A percentile compares a stretch with the other conserved stretches of the same genome.
Evolutionary conservation across 441 rosid genomes (phyloP).

Genomic region (Brassica hybrid): DNA sequence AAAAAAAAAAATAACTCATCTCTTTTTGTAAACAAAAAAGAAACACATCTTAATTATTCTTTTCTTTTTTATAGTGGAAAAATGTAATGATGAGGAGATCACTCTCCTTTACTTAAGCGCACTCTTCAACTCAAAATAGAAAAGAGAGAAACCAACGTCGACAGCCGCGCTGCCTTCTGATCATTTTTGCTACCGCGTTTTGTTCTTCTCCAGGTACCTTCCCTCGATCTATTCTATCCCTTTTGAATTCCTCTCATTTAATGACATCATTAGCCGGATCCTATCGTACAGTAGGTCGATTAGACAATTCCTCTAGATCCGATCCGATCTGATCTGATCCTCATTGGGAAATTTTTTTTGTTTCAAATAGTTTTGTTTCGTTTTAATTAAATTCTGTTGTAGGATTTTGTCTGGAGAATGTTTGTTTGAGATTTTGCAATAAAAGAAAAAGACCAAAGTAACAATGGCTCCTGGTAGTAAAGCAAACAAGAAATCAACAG

Average conservation of each 20-base stretch:
- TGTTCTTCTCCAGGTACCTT: background rate
- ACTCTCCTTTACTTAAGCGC: background rate
- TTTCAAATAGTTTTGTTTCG: background rate
- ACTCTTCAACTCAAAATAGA: constrained; percentile 1
- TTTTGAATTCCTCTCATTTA: background rate
- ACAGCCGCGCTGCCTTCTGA: background rate
- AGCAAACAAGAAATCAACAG: background rate
- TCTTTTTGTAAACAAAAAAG: too few relatives aligned
- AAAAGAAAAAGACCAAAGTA: background rate
- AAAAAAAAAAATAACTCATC: too few relatives aligned
- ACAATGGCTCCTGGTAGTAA: constrained; percentile 8
- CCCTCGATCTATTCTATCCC: background rate
- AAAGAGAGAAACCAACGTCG: background rate
- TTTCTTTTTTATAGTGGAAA: background rate
- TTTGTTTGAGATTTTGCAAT: background rate
- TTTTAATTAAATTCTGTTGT: background rate
- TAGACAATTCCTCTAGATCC: background rate
- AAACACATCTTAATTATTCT: background rate
- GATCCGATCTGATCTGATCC: background rate
- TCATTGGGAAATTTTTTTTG: background rate
- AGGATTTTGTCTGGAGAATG: constrained; percentile 8
- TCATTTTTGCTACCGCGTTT: background rate
- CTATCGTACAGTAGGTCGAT: background rate
- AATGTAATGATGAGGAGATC: constrained; percentile 1
- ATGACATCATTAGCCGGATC: background rate